Evolutionary conservation across 2,329 filamentous ascomycete species (phyloP).

Genomic region (Zymoseptoria crescenta): DNA sequence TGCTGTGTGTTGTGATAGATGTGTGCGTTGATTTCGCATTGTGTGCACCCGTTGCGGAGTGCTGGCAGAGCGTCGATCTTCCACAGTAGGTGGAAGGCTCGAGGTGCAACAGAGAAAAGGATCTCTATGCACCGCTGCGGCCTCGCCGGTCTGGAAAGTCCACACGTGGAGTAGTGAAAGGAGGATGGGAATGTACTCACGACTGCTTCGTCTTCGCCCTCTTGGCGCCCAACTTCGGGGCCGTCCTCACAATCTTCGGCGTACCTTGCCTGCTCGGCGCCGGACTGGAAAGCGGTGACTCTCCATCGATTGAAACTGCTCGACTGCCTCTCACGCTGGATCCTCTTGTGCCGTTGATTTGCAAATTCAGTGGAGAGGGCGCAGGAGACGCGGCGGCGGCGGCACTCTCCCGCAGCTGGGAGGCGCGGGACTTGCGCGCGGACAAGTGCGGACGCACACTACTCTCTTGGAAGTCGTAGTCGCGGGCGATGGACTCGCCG

Average conservation of each 20-base stretch:
- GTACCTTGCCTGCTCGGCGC: slow-evolving; percentile 25
- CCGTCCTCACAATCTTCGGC: slow-evolving; percentile 17
- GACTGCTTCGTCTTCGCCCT: slow-evolving; percentile 34
- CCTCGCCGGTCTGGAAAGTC: background rate
- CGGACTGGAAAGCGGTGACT: slow-evolving; percentile 29
- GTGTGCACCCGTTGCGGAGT: background rate
- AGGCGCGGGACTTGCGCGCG: slow-evolving; percentile 12
- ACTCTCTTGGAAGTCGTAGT: slow-evolving; percentile 26
- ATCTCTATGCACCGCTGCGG: background rate
- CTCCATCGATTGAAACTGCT: slow-evolving; percentile 21
- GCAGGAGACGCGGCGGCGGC: slow-evolving; percentile 15
- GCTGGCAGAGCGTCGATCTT: background rate
- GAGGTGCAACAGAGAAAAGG: background rate
- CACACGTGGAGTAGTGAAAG: background rate
- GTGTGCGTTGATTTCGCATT: background rate
- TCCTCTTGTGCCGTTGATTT: slow-evolving; percentile 17
- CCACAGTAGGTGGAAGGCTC: background rate
- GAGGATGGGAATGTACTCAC: slow-evolving; percentile 23
- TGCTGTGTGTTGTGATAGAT: slow-evolving; percentile 5
- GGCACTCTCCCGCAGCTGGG: slow-evolving; percentile 12
- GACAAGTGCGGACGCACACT: slow-evolving; percentile 21
- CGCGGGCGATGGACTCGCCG: slow-evolving; percentile 21
- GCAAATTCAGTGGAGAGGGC: slow-evolving; percentile 9
- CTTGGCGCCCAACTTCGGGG: slow-evolving; percentile 23
- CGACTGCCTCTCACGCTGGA: slow-evolving; percentile 18